phyloP scores from a whole-genome alignment of 306 rosid species.

The Gastrolobium bilobum region DNA sequence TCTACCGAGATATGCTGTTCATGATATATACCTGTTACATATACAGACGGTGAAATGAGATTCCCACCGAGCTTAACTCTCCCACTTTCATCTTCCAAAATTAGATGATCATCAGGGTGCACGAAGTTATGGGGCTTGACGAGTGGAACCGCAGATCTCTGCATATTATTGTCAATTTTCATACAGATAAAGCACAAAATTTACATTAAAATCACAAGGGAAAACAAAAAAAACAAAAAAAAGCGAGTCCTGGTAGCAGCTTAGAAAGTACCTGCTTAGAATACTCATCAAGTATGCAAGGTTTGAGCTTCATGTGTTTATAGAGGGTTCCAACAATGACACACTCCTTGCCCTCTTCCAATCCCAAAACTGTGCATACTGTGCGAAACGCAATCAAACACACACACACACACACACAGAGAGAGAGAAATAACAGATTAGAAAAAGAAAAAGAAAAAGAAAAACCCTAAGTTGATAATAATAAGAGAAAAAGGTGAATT shows the following conservation, averaged over 20 bases:
- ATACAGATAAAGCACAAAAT: constrained; percentile 18
- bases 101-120: constrained; percentile 78
- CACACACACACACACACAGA: neutral
- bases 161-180: constrained; percentile 32
- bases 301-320: constrained; percentile 97
- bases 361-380: constrained; percentile 80
- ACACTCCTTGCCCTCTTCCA: constrained; percentile 89
- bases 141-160: constrained; percentile 77
- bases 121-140: constrained; percentile 81
- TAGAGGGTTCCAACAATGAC: constrained; percentile 85
- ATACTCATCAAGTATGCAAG: constrained; percentile 89
- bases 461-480: constrained; percentile 40
- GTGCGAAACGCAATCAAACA: constrained; percentile 39
- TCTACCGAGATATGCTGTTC: constrained; percentile 1
- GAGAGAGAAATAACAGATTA: neutral
- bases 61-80: constrained; percentile 86
- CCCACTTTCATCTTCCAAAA: constrained; percentile 97
- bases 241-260: constrained; percentile 54
- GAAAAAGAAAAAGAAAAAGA: neutral
- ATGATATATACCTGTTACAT: constrained; percentile 77
- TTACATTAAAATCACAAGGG: neutral
- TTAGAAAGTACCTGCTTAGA: constrained; percentile 89
- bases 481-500: neutral
- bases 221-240: neutral
- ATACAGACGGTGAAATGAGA: constrained; percentile 71